Base-by-base conservation (phyloP, 1,139 yeast genomes). In the Komagataea norvegica region DNA sequence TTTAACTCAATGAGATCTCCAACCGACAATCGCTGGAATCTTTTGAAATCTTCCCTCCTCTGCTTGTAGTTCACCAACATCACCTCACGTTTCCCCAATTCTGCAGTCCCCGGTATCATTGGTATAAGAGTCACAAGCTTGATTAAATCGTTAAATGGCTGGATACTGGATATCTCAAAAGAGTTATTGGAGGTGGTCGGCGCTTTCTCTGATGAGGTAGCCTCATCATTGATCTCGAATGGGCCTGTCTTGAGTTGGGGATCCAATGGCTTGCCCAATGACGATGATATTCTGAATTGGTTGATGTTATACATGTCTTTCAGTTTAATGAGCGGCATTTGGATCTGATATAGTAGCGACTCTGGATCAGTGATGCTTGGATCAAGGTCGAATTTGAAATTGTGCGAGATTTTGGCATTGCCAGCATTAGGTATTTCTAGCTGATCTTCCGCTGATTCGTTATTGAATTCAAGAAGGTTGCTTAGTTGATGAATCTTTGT, bases 271-370 rank as follows among this genome's bases (percentile, higher is more conserved):
- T n/a, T n/a, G n/a, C n/a, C n/a, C n/a, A n/a, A n/a, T n/a, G n/a
- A n/a, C n/a, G n/a, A n/a, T n/a, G n/a, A n/a, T 2, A 48, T 43
- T 3, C 36, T 26, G n/a, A 35, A 31, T 9, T 43, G 44, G 21
- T 45, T 41, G 7, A 48, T 35, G 15, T 37, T 40, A 30, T 46
- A 47, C 53, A 49, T 47, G 29, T 43, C 44, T 24, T 44, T 49
- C 8, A 51, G 30, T 8, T 42, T 37, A 5, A 43, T 30, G 2
- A 51, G 14, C 3, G 54, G 52, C 10, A 41, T 27, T n/a, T 49
- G 47, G 7, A 36, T 31, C 8, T 43, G 41, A 8, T 38, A 33
- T 8, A 40, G 11, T 8, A 45, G 21, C 1, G 46, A 34, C 3
- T n/a, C 14, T 9, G 35, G 29, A 13, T 40, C 38, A 7, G 18